Base-by-base conservation (phyloP, 2,329 filamentous ascomycete genomes). In the Aspergillus arachidicola region DNA sequence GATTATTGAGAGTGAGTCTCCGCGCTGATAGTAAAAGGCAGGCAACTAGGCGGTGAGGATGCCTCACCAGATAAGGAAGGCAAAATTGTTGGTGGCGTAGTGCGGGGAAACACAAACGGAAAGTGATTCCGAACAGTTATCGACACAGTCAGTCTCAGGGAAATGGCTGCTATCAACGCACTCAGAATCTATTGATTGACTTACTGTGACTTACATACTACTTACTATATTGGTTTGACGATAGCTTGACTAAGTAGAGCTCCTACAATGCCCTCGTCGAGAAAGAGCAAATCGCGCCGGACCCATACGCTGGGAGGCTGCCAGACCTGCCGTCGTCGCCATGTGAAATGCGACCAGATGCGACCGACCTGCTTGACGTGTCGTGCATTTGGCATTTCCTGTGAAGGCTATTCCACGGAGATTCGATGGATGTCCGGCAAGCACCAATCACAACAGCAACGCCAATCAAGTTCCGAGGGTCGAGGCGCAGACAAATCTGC, bases 331-430 rank as follows among this genome's bases (percentile, higher is more conserved):
- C 72, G 75, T 32, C 71, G 72, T 23, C 73, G 75, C 36, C 75
- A 78, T 65, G 70, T 76, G 36, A 78, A 76, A 68, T 78, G 76
- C 59, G 76, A 78, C 54, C 75, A 78, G 57, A 71, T 69, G 60
- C 69, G 70, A 41, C 75, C 76, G 28, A 62, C 65, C 4, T 78
- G 76, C 60, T 65, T 70, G 19, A 76, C 69, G 1, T 78, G 76
- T 60, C 71, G 64, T 10, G 67, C 68, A 12, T 58, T 73, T 9
- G 72, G 72, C 2, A 61, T 75, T 2, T 36, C 61, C 16, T 78
- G 76, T 41, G 73, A 76, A 57, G 73, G 74, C 1, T 76, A 74
- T 48, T 67, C 68, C 7, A 66, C 71, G 57, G 70, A 73, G 28
- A 67, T 77, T 21, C 68, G 69, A 45, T 77, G 73, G 75, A 70